Evolutionary conservation across 495 filamentous ascomycete genomes (phyloP), one percentile per base, ranked within the genome.

Genomic region (Aspergillus biplanus): DNA sequence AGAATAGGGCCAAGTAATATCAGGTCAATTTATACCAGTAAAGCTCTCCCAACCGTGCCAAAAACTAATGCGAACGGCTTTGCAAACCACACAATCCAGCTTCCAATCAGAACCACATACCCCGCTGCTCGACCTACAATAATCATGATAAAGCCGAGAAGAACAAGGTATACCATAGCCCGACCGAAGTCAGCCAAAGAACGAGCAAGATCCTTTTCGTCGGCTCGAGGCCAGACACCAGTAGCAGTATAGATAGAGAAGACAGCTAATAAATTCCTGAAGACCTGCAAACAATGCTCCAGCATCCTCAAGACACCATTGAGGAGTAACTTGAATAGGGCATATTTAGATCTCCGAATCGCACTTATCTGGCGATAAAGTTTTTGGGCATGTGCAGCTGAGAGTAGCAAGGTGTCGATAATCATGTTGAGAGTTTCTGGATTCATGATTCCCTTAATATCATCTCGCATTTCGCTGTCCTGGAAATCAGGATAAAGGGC

Each of bases 61-160:
- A 80, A 70, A 11, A 67, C 59, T 72, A 74, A 78, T 0, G 67
- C 72, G 69, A 82, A 73, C 6, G 79, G 79, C 32, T 63, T 72
- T 1, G 67, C 69, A 56, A 82, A 73, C 79, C 79, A 82, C 6
- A 78, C 48, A 16, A 82, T 66, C 79, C 79, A 82, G 42, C 68
- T 74, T 4, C 71, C 72, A 34, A 80, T 65, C 18, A 79, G 66
- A 35, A 78, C 65, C 33, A 78, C 58, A 47, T 78, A 80, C 9
- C 73, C 69, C 3, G 73, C 69, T 39, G 69, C 62, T 16, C 74
- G 75, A 5, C 71, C 71, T 4, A 80, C 42, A 16, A 80, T 33
- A 53, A 78, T 57, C 16, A 71, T 67, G 3, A 71, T 59, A 58
- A 78, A 75, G 0, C 69, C 77, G 27, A 82, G 69, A 48, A 76